These are phyloP conservation scores for Cudoniella acicularis DNA, from an alignment of 495 filamentous ascomycete genomes.

Conservation along the genomic window DNA sequence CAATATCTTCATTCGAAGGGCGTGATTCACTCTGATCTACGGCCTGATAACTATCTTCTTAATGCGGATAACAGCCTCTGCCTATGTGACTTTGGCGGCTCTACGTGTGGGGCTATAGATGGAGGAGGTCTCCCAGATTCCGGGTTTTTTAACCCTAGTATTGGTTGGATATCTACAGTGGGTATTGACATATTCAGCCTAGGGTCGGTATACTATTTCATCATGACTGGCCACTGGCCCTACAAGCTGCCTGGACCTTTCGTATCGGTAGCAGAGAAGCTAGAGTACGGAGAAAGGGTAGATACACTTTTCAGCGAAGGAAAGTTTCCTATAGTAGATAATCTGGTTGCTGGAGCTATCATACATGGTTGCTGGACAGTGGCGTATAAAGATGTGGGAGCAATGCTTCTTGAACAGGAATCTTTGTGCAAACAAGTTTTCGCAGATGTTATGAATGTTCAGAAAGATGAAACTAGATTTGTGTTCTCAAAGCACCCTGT, in stretches of 20 bases:
- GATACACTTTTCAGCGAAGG: background rate
- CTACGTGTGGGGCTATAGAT: constrained; percentile 16
- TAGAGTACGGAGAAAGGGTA: background rate
- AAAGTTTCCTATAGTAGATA: background rate
- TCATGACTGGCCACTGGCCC: background rate
- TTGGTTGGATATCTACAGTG: background rate
- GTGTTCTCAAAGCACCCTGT: too few relatives aligned
- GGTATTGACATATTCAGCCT: background rate
- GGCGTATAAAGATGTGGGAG: too few relatives aligned
- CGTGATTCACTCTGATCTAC: constrained; percentile 19
- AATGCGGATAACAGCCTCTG: constrained; percentile 5
- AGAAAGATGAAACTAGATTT: too few relatives aligned
- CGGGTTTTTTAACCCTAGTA: background rate
- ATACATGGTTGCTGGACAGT: background rate
- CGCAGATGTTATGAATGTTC: too few relatives aligned
- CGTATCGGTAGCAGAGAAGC: background rate
- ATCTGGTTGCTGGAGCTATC: background rate
- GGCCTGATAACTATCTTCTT: constrained; percentile 15
- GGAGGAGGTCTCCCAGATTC: background rate
- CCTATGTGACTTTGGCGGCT: constrained; percentile 23
- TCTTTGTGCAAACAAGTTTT: too few relatives aligned
- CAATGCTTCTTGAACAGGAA: too few relatives aligned
- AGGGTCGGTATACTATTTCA: background rate
- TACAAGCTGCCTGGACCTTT: background rate
- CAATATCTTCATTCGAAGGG: constrained; percentile 12